Conservation (phyloP, 108 stramenopile species). For the Mediolabrus comicus region DNA sequence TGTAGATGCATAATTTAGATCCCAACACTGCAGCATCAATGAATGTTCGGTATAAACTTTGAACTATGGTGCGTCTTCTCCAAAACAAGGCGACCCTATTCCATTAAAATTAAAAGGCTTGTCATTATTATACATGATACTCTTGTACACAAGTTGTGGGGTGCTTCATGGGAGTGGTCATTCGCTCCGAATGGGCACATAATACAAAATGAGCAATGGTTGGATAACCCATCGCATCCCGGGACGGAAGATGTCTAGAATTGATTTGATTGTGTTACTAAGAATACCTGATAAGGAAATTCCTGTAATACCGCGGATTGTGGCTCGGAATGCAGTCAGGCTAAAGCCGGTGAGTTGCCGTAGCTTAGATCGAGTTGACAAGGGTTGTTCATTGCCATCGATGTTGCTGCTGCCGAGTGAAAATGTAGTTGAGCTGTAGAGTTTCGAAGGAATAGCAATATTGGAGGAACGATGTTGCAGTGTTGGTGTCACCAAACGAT, state of each 20-base stretch:
- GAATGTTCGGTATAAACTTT: too few species aligned
- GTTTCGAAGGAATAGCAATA: background rate
- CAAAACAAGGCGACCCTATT: conserved; percentile 1
- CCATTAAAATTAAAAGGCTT: conserved; percentile 40
- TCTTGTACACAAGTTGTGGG: too few species aligned
- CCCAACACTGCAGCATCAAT: too few species aligned
- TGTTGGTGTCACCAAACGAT: background rate
- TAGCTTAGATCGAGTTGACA: conserved; percentile 29
- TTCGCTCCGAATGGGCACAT: conserved; percentile 65
- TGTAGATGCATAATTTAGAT: too few species aligned
- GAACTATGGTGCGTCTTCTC: background rate
- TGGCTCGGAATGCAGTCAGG: conserved; percentile 63
- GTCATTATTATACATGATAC: too few species aligned
- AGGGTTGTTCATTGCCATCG: background rate
- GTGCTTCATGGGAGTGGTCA: too few species aligned
- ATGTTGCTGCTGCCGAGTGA: background rate
- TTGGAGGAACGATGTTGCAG: background rate
- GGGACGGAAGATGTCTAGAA: conserved; percentile 19
- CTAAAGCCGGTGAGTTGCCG: conserved; percentile 64
- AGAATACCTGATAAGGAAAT: conserved; percentile 51
- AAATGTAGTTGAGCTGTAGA: background rate
- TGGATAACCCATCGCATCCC: conserved; percentile 68
- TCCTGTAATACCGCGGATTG: conserved; percentile 56
- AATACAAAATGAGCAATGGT: conserved; percentile 67
- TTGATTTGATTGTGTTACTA: background rate